phyloP scores from a whole-genome alignment of 73 alveolate genomes.

The Paramecium octaurelia region DNA sequence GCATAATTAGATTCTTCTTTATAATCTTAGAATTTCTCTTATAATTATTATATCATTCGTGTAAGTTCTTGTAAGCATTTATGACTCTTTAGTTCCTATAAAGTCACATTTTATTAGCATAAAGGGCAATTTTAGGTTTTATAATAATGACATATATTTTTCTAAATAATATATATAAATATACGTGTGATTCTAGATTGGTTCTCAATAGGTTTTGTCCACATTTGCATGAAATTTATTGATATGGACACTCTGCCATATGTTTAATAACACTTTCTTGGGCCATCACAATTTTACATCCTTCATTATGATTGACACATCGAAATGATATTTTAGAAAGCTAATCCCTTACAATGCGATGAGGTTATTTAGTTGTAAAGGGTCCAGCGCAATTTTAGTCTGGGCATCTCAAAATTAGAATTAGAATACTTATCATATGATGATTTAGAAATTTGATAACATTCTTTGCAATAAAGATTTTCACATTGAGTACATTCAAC shows the following conservation, averaged over 20 bases:
- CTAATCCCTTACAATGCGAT: not conserved
- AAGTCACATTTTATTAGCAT: not conserved
- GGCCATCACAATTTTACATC: not conserved
- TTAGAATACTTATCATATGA: not conserved
- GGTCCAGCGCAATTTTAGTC: not conserved
- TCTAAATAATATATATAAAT: not conserved
- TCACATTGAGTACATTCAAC: not conserved
- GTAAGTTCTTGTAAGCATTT: not conserved
- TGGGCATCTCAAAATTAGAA: not conserved
- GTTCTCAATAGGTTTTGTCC: not conserved
- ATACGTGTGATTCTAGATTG: not conserved
- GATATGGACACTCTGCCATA: not conserved
- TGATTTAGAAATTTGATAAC: not conserved
- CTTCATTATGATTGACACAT: not conserved
- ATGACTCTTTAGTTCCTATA: not conserved
- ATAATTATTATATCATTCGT: not conserved
- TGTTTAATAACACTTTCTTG: not conserved
- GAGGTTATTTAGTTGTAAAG: not conserved
- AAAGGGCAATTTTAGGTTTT: not conserved
- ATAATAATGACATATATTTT: not conserved
- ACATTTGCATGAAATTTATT: not conserved
- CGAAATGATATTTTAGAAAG: not conserved
- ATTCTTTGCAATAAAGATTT: not conserved
- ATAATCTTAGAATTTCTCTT: not conserved
- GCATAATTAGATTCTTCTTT: not conserved